A percentile compares a stretch with the other conserved stretches of the same genome.
Evolutionary conservation across 164 flowering plant genomes (phyloP).

Genomic region (Chimonanthus salicifolius): DNA sequence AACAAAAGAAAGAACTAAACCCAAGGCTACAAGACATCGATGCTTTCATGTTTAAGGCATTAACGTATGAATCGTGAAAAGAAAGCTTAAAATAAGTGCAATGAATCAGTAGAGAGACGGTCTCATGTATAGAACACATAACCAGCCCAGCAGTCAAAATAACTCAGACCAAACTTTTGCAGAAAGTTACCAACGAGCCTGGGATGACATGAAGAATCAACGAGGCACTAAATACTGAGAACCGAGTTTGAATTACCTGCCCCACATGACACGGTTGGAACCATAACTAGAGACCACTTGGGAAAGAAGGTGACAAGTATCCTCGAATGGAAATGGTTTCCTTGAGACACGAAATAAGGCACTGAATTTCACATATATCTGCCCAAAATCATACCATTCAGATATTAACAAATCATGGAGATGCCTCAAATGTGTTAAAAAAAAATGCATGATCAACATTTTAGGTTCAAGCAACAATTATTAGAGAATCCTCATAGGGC

Average conservation of each 20-base stretch:
- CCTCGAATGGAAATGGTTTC: constrained; percentile 56
- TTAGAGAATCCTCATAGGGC: not conserved
- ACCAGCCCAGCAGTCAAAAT: too few species aligned
- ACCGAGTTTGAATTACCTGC: constrained; percentile 42
- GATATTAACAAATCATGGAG: not conserved
- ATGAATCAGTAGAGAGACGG: too few species aligned
- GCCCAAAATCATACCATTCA: constrained; percentile 17
- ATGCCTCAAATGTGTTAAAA: not conserved
- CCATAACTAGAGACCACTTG: constrained; percentile 68
- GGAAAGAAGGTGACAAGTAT: constrained; percentile 44
- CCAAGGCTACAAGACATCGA: too few species aligned
- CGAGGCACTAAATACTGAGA: not conserved
- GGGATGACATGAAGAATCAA: not conserved
- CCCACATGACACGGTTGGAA: constrained; percentile 87
- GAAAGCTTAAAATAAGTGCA: too few species aligned
- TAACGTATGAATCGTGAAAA: too few species aligned
- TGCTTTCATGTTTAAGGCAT: too few species aligned
- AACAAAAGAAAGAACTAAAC: too few species aligned
- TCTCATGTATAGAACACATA: too few species aligned
- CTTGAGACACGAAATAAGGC: constrained; percentile 86
- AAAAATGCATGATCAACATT: not conserved
- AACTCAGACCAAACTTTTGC: too few species aligned
- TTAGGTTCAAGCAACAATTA: not conserved
- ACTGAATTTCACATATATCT: constrained; percentile 89
- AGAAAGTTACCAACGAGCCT: too few species aligned